Percentiles rank a stretch among this genome's conserved stretches.
Evolutionary conservation across 805 yeast genomes (phyloP).

Genomic region (Ascoidea asiatica): DNA sequence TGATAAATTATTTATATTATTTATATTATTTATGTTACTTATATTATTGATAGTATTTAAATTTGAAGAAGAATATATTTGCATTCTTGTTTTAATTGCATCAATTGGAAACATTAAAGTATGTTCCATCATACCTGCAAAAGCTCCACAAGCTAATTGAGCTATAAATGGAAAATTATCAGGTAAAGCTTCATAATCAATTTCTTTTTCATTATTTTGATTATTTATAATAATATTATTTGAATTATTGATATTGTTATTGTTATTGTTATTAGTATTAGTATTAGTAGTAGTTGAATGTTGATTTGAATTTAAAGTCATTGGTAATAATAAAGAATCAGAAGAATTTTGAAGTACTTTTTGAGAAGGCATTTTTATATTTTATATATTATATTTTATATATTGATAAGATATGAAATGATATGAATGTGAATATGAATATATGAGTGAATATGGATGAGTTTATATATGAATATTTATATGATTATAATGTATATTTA

Average conservation of each 20-base stretch:
- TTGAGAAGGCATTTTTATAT: background rate
- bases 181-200: constrained; percentile 89
- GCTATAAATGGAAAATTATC: constrained; percentile 71
- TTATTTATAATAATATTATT: too few species aligned
- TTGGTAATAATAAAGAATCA: background rate
- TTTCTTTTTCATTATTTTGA: too few species aligned
- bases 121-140: constrained; percentile 99
- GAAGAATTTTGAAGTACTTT: background rate
- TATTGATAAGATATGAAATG: too few species aligned
- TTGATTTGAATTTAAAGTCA: background rate
- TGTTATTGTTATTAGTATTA: background rate
- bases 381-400: too few species aligned
- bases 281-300: background rate
- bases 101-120: constrained; percentile 94
- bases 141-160: constrained; percentile 86
- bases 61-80: constrained; percentile 27
- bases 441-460: too few species aligned
- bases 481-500: too few species aligned
- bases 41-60: too few species aligned
- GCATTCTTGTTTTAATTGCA: constrained; percentile 94
- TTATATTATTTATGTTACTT: too few species aligned
- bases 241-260: background rate
- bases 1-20: constrained; percentile 12
- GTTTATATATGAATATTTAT: too few species aligned
- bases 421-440: too few species aligned